Percentiles rank a stretch among this genome's conserved stretches.
These are phyloP conservation scores for Fusarium abutilonis DNA, from an alignment of 2,329 filamentous ascomycete species.

Conservation along the genomic window DNA sequence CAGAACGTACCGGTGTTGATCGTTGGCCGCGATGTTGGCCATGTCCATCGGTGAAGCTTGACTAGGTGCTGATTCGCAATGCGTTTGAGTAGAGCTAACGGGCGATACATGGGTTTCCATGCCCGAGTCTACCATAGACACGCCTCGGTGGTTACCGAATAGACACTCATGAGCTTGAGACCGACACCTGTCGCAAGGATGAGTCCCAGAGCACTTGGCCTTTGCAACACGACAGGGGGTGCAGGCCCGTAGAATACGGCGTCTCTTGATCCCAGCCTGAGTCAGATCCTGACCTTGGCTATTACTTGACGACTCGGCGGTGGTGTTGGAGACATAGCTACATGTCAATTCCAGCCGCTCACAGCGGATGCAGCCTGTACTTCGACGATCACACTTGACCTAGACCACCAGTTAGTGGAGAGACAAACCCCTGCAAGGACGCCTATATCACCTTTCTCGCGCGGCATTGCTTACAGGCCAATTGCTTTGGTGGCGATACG, in stretches of 20 bases:
- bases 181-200: conserved; percentile 48
- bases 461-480: conserved; percentile 41
- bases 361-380: conserved; percentile 32
- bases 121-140: neutral
- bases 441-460: conserved; percentile 37
- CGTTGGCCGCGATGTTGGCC: neutral
- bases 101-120: conserved; percentile 18
- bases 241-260: conserved; percentile 46
- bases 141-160: neutral
- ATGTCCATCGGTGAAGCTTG: conserved; percentile 4
- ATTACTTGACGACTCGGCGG: neutral
- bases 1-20: conserved; percentile 2
- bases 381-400: conserved; percentile 43
- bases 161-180: conserved; percentile 24
- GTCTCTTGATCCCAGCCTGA: conserved; percentile 45
- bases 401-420: conserved; percentile 24
- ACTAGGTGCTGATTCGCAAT: conserved; percentile 5
- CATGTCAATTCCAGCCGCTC: conserved; percentile 29
- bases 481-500: conserved; percentile 6
- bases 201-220: conserved; percentile 49
- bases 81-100: conserved; percentile 4
- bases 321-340: conserved; percentile 11
- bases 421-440: neutral
- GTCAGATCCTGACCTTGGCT: conserved; percentile 27
- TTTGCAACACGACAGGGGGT: conserved; percentile 49